Evolutionary conservation across 495 filamentous ascomycete species (phyloP).

Genomic region (Aspergillus kassunensis): DNA sequence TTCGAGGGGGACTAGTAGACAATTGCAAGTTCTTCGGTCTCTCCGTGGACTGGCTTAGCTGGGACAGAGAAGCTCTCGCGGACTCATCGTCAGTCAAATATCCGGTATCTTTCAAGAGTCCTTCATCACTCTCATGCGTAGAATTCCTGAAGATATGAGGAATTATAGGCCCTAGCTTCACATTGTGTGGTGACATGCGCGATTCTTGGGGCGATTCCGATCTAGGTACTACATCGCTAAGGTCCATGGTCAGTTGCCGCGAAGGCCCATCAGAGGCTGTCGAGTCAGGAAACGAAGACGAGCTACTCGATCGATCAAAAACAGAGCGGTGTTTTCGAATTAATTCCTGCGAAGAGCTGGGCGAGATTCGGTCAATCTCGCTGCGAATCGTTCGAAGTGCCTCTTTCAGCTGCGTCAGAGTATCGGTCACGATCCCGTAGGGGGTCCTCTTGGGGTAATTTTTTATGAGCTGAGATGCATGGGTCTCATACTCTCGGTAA

Average conservation of each 20-base stretch:
- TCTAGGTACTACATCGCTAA: slow-evolving; percentile 26
- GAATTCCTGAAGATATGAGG: slow-evolving; percentile 36
- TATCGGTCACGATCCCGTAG: slow-evolving; percentile 40
- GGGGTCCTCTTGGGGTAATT: slow-evolving; percentile 32
- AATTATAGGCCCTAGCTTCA: slow-evolving; percentile 33
- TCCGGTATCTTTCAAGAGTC: neutral
- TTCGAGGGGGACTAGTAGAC: slow-evolving; percentile 25
- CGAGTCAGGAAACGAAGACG: slow-evolving; percentile 43
- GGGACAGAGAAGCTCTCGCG: slow-evolving; percentile 24
- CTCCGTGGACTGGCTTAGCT: slow-evolving; percentile 31
- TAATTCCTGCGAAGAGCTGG: slow-evolving; percentile 47
- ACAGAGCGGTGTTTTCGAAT: slow-evolving; percentile 57
- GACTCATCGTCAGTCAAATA: slow-evolving; percentile 38
- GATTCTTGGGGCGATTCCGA: slow-evolving; percentile 37
- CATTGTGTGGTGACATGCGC: slow-evolving; percentile 17
- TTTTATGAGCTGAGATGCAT: slow-evolving; percentile 54
- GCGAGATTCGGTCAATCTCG: slow-evolving; percentile 54
- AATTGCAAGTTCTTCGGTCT: slow-evolving; percentile 24
- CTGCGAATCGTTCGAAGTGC: slow-evolving; percentile 50
- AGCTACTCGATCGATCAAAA: slow-evolving; percentile 68
- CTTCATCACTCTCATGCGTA: slow-evolving; percentile 10
- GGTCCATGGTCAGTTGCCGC: slow-evolving; percentile 33
- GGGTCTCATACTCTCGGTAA: slow-evolving; percentile 65
- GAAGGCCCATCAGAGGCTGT: slow-evolving; percentile 32
- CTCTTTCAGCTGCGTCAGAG: slow-evolving; percentile 43